These are phyloP conservation scores for Penicillium paxilli DNA, from an alignment of 495 filamentous ascomycete genomes.

Conservation along the genomic window DNA sequence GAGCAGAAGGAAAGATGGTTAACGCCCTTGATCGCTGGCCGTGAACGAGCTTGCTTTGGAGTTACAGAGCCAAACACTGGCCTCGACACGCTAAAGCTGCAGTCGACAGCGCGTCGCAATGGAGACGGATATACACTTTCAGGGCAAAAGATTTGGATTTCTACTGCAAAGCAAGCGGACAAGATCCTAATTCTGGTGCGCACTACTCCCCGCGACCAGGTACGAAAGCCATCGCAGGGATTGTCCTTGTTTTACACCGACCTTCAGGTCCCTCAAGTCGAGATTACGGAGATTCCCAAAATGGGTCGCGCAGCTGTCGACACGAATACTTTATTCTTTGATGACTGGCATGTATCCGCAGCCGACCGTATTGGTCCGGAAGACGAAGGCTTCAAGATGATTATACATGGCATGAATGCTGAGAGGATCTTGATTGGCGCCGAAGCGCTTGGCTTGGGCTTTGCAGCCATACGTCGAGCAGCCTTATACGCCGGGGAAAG, in stretches of 20 bases:
- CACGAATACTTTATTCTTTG: slow-evolving; percentile 81
- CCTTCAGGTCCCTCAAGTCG: slow-evolving; percentile 48
- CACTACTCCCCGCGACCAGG: slow-evolving; percentile 63
- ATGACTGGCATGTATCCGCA: slow-evolving; percentile 61
- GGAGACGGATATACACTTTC: slow-evolving; percentile 56
- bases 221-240: slow-evolving; percentile 64
- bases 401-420: slow-evolving; percentile 81
- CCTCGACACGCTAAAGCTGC: slow-evolving; percentile 67
- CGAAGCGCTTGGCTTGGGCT: slow-evolving; percentile 74
- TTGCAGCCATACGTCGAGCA: slow-evolving; percentile 63
- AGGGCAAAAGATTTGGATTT: slow-evolving; percentile 82
- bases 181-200: slow-evolving; percentile 77
- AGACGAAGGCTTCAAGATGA: slow-evolving; percentile 69
- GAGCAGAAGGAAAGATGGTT: slow-evolving; percentile 58
- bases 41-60: slow-evolving; percentile 64
- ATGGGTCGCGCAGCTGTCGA: slow-evolving; percentile 76
- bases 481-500: slow-evolving; percentile 66
- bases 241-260: slow-evolving; percentile 75
- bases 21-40: slow-evolving; percentile 62
- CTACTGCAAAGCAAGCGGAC: slow-evolving; percentile 68
- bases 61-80: slow-evolving; percentile 67
- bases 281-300: slow-evolving; percentile 44
- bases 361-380: slow-evolving; percentile 64
- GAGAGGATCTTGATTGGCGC: slow-evolving; percentile 74
- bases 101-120: slow-evolving; percentile 53